A percentile compares a stretch with the other conserved stretches of the same genome.
Conservation (phyloP, 352 stramenopile species). For the Globisporangium irregulare region DNA sequence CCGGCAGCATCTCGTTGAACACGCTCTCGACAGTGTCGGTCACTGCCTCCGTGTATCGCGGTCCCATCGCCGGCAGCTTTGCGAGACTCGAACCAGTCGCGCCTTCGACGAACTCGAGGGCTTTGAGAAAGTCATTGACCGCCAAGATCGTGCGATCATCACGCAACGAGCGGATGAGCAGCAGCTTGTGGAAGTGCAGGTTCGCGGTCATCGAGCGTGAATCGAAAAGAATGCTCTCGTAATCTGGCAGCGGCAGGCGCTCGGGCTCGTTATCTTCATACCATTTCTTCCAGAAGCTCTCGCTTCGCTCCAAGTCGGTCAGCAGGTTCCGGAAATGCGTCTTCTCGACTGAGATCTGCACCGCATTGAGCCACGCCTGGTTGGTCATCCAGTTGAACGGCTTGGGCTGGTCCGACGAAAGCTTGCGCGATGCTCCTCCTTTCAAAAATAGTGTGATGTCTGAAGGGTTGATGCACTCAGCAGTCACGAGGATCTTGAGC, state of each 20-base stretch:
- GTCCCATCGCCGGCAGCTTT: constrained; percentile 57
- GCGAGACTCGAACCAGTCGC: constrained; percentile 25
- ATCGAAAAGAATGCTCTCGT: constrained; percentile 66
- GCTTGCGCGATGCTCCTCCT: constrained; percentile 58
- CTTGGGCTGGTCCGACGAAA: constrained; percentile 65
- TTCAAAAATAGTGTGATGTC: constrained; percentile 78
- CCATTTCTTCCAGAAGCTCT: constrained; percentile 69
- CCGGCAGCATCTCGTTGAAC: constrained; percentile 57
- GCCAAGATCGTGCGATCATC: constrained; percentile 78
- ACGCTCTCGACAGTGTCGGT: constrained; percentile 75
- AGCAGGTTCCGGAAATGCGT: constrained; percentile 59
- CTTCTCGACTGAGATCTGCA: constrained; percentile 70
- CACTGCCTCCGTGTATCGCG: constrained; percentile 57
- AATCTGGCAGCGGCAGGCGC: constrained; percentile 54
- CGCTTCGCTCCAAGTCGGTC: constrained; percentile 64
- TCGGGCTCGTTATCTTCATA: constrained; percentile 83
- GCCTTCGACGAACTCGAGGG: constrained; percentile 60
- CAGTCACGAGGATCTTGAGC: constrained; percentile 75
- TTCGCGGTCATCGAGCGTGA: constrained; percentile 57
- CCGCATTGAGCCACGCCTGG: constrained; percentile 61
- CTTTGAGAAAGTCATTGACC: constrained; percentile 59
- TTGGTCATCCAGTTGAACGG: constrained; percentile 69
- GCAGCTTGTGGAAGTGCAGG: constrained; percentile 64
- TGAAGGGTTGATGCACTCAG: constrained; percentile 41
- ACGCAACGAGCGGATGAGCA: constrained; percentile 63